Base-by-base conservation (phyloP, 2,329 filamentous ascomycete genomes). In the Monosporascus sp. region DNA sequence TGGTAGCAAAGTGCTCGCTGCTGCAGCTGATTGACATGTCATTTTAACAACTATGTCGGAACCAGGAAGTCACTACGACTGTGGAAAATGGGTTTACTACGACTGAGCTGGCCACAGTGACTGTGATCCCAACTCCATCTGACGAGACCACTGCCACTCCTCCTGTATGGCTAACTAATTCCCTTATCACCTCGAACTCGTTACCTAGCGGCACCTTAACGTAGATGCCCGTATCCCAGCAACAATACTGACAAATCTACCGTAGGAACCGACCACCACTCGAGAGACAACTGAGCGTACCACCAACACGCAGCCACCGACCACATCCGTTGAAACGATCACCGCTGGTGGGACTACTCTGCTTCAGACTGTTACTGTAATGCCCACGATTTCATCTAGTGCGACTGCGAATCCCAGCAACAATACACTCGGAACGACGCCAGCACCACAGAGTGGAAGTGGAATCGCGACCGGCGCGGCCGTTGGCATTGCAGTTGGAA, bases 271-370 rank as follows among this genome's bases (percentile, higher is more conserved):
- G 37, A 48, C 35, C 35, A 5, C 50, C 22, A 54, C 48, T 24
- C 14, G 52, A 58, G 54, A 59, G 50, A 56, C 39, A 22, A 51
- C 59, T 24, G 55, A 62, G 14, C 52, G 58, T n/a, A 52, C 60
- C 14, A 61, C 58, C 31, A 14, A 14, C 18, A 57, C 61, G 27
- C 53, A 47, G 9, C 41, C 51, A 35, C 53, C 61, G 46, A 59
- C 57, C 18, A 62, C 57, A 14, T 71, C 69, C 7, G 61, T 81
- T 2, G 70, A 77, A 60, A 85, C 82, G 0, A 74, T 85, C 9
- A 85, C 81, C 0, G 72, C 74, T 6, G 76, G 73, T 9, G 81
- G 81, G 18, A 75, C 69, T 5, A 69, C 83, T 22, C 75, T 56
- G 41, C 51, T 65, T 14, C 56, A 73, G 53, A 85, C 81, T 1